Conservation (phyloP, 352 stramenopile genomes). For the Phytophthora cryptogea region DNA sequence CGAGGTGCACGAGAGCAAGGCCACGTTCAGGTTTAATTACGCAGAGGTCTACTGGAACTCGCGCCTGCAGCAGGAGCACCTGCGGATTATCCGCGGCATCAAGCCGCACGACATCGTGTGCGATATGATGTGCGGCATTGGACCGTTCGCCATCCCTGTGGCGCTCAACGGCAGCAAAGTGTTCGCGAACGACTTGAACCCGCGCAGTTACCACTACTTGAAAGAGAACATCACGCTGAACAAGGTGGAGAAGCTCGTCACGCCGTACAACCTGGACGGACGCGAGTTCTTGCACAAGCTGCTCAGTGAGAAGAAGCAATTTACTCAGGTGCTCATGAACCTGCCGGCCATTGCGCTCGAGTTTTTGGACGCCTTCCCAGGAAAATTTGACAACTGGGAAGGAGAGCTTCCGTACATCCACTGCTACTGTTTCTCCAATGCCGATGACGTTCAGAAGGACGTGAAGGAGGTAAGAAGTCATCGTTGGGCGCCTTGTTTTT, state of each 20-base stretch:
- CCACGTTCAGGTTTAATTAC: conserved; percentile 95
- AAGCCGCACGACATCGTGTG: conserved; percentile 77
- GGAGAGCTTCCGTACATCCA: conserved; percentile 88
- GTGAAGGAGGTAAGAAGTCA: conserved; percentile 57
- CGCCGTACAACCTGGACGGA: conserved; percentile 93
- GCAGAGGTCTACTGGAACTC: conserved; percentile 98
- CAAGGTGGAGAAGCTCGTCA: conserved; percentile 83
- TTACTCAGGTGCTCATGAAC: conserved; percentile 97
- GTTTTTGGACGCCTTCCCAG: conserved; percentile 89
- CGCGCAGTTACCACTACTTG: conserved; percentile 90
- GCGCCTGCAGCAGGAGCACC: conserved; percentile 94
- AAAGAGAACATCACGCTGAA: conserved; percentile 92
- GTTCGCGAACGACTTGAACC: conserved; percentile 95
- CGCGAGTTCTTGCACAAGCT: conserved; percentile 91
- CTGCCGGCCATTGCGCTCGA: conserved; percentile 93
- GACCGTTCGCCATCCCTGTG: conserved; percentile 95
- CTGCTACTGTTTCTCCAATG: conserved; percentile 95
- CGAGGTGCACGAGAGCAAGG: conserved; percentile 93
- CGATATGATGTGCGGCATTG: conserved; percentile 97
- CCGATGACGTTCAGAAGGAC: conserved; percentile 70
- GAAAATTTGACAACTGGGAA: conserved; percentile 71
- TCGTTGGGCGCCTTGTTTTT: not conserved
- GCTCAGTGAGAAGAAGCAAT: conserved; percentile 64
- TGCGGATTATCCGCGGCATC: conserved; percentile 88
- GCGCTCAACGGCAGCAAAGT: conserved; percentile 85